Base-by-base conservation (phyloP, 768 basidiomycete species). In the Lentinus tigrinus region DNA sequence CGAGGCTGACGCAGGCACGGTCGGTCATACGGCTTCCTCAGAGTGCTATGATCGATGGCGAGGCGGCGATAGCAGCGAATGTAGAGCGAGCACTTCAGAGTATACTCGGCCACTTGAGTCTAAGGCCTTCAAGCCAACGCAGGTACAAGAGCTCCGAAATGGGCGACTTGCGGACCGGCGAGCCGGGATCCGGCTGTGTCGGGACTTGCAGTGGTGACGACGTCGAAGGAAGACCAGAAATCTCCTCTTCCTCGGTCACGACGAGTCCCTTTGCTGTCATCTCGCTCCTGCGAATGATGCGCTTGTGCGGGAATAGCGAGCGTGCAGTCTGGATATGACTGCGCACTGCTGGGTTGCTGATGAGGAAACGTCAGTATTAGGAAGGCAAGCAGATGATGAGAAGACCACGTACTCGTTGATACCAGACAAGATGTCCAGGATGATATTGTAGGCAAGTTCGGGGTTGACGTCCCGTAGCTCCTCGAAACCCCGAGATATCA, bases 141-240 rank as follows among this genome's bases (percentile, higher is more conserved):
- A 95, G 88, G 71, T 98, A 98, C n/a, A 98, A 77, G 62, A 98
- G 81, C 70, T 98, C 96, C 21, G 94, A 91, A 27, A 98, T 94
- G 6, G 95, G 94, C 54, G 93, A 95, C 70, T 87, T 89, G 61
- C 84, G 81, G 53, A 77, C 70, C 13, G 80, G 78, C 24, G 67
- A 65, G 46, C 60, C 64, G 31, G 78, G 67, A 28, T 84, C 80
- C 36, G 61, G 23, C 51, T 65, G 68, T 5, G 77, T 61, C 16
- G 70, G 61, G 1, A 71, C 64, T 6, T 70, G 58, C 43, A 65
- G 62, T 0, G 67, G 60, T 23, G 70, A 57, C 26, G 77, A 70
- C 31, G 78, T 66, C 9, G 75, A 60, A 4, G 81, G 79, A 43
- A 80, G 70, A 5, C 81, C 79, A 3, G 82, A 67, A 37, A 89